A percentile compares a stretch with the other conserved stretches of the same genome.
phyloP scores from a whole-genome alignment of 2,329 filamentous ascomycete species.

The Nothopassalora personata region DNA sequence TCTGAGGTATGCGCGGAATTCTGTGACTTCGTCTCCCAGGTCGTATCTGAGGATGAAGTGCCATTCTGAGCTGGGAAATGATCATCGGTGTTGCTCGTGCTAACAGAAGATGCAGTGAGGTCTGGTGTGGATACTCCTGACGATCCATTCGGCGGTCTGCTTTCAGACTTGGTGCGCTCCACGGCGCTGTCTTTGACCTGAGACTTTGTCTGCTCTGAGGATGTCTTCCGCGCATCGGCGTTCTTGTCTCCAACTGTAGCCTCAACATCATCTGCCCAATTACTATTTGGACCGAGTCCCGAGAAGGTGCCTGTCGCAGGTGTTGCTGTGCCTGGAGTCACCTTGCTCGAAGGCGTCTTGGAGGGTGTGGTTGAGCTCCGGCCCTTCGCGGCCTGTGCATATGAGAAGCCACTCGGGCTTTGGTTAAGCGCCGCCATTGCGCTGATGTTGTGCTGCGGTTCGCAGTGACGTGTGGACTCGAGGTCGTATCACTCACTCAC shows the following conservation, averaged over 20 bases:
- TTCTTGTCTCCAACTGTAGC: slow-evolving; percentile 34
- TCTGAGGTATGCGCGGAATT: slow-evolving; percentile 53
- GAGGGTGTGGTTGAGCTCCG: slow-evolving; percentile 49
- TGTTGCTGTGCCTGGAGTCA: slow-evolving; percentile 39
- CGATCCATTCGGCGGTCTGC: slow-evolving; percentile 23
- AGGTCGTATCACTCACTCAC: slow-evolving; percentile 15
- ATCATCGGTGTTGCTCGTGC: slow-evolving; percentile 57
- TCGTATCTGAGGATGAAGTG: slow-evolving; percentile 54
- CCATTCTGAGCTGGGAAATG: slow-evolving; percentile 56
- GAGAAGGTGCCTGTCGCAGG: slow-evolving; percentile 38
- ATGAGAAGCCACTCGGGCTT: slow-evolving; percentile 61
- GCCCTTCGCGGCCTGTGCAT: slow-evolving; percentile 91
- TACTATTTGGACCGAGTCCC: slow-evolving; percentile 34
- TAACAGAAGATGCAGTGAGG: slow-evolving; percentile 49
- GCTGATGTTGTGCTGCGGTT: slow-evolving; percentile 8
- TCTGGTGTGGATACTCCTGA: slow-evolving; percentile 48
- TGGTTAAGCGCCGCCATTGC: slow-evolving; percentile 26
- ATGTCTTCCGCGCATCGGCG: slow-evolving; percentile 30
- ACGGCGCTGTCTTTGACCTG: slow-evolving; percentile 28
- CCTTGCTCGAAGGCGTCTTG: slow-evolving; percentile 43
- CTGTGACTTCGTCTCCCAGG: slow-evolving; percentile 59
- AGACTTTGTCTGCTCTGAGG: slow-evolving; percentile 22
- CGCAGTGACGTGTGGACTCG: slow-evolving; percentile 2
- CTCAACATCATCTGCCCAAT: slow-evolving; percentile 48
- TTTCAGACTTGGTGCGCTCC: slow-evolving; percentile 29